Evolutionary conservation across 139 green algal species (phyloP), one percentile per base, ranked within the genome.

Genomic region (Chlorella ohadii): DNA sequence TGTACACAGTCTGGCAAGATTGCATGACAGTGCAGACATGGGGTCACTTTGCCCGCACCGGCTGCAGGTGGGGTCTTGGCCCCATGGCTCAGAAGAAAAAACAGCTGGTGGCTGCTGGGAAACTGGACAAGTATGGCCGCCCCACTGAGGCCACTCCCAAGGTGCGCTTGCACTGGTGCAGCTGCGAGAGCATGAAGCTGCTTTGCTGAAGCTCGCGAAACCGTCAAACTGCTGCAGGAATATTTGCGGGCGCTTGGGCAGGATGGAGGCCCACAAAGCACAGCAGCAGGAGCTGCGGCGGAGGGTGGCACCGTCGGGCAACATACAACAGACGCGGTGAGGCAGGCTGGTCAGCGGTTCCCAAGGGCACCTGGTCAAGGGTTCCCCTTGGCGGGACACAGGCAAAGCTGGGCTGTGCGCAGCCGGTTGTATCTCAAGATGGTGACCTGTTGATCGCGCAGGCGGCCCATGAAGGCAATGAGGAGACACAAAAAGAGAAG

Each of bases 1-100:
- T 31, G 59, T 33, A n/a, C 59, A 9, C 28, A 47, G 25, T 28
- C 27, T 68, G 63, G 28, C 63, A 68, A 19, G 15, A 31, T 16
- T 1, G 28, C 27, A 7, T 34, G 63, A n/a, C 63, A 17, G 9
- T 68, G 63, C 7, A 51, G 9, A 51, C 44, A 51, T 51, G 44
- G n/a, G n/a, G 9, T 51, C 44, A 51, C 63, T 28, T 15, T 68
- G 38, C n/a, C n/a, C n/a, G n/a, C n/a, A 31, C 20, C 27, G 19
- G 23, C 0, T 56, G 44, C 47, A 78, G 55, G 81, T 85, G 79
- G 67, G 79, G 81, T 67, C 90, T 99, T 81, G 97, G 97, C 19
- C 97, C 97, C 23, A 97, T 95, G 72, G 96, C 97, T 16, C 87
- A 94, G 77, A 90, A 96, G 85, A 99, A 99, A 92, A 99, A 99